Base-by-base conservation (phyloP, 2,329 filamentous ascomycete genomes). In the Tolypocladium nubicola region DNA sequence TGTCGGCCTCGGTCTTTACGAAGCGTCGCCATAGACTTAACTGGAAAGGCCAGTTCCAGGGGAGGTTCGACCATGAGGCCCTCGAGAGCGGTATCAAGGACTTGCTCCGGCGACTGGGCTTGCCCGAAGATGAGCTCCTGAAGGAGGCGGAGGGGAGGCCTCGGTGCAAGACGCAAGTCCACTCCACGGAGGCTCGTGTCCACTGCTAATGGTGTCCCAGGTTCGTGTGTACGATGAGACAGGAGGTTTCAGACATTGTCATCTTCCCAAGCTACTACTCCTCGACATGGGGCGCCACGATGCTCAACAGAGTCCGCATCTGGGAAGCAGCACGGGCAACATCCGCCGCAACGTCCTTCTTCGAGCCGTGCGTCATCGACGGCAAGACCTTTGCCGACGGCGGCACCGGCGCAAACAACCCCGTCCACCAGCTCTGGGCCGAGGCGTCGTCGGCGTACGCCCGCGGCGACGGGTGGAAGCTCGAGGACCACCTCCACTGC, bases 321-420 rank as follows among this genome's bases (percentile, higher is more conserved):
- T 59, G 53, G 56, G 47, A 61, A 7, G 59, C 53, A 16, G 54
- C 59, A 10, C 61, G 61, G 6, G 62, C 61, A 11, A 62, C 62
- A 0, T 60, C 62, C 9, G 63, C 63, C 4, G 60, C 62, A 5
- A 60, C 61, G 2, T 61, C 56, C 19, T 59, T 59, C 30, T 61
- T 61, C 35, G 52, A 54, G 30, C 52, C 52, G 10, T 54, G 52
- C 39, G 52, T 40, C 0, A 56, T 58, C 35, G 37, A 58, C 53
- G 47, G 45, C 19, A 58, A 30, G 26, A 7, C 26, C 19, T 58
- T 50, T 43, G 43, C 38, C 2, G 53, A 58, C 38, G 56, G 56
- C n/a, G 56, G 52, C 2, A 52, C 56, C 30, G 56, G 56, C n/a
- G 45, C 52, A 6, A 58, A 55, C 53, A 58, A 58, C 30, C 56